Evolutionary conservation across 352 stramenopile species (phyloP), one percentile per base, ranked within the genome.

Genomic region (Aphanomyces euteiches): DNA sequence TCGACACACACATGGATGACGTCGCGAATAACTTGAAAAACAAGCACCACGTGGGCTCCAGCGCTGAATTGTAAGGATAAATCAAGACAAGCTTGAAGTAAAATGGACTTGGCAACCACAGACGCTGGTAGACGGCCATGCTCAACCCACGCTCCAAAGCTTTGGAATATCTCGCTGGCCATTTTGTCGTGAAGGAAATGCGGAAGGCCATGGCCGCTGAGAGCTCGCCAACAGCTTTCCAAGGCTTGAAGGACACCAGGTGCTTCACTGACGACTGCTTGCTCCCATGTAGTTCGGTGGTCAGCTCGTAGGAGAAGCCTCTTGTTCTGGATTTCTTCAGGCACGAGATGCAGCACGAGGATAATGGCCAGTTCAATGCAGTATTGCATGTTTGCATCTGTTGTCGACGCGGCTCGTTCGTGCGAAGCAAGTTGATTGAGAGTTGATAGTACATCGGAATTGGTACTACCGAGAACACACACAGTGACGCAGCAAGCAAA

Each of bases 261-360:
- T 28, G 59, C 54, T 45, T 67, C 59, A 45, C 41, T 19, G 21
- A 57, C 21, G 28, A 67, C 40, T 4, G 41, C 28, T 8, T n/a
- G 13, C 17, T 56, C 59, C 59, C 59, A 67, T 5, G 3, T 13
- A 19, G 17, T 17, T 7, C 59, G 59, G 43, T 67, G 59, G 40
- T 67, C 59, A 3, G 19, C 48, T 10, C 59, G 40, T 10, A 67
- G 59, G 41, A 67, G 28, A 28, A 67, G 40, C 4, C 59, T n/a
- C 21, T 67, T 67, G 59, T 67, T 67, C 3, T 67, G 59, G 59
- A 67, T 56, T 50, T 67, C 59, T 38, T 67, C 59, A 8, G 59
- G 59, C n/a, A 67, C 39, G 10, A 67, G 41, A n/a, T 67, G 59
- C 17, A 67, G 41, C 7, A 67, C 39, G 17, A 50, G 41, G 41